Percentiles rank a stretch among this genome's conserved stretches.
These are phyloP conservation scores for Cercospora beticola DNA, from an alignment of 2,329 filamentous ascomycete genomes.

Conservation along the genomic window DNA sequence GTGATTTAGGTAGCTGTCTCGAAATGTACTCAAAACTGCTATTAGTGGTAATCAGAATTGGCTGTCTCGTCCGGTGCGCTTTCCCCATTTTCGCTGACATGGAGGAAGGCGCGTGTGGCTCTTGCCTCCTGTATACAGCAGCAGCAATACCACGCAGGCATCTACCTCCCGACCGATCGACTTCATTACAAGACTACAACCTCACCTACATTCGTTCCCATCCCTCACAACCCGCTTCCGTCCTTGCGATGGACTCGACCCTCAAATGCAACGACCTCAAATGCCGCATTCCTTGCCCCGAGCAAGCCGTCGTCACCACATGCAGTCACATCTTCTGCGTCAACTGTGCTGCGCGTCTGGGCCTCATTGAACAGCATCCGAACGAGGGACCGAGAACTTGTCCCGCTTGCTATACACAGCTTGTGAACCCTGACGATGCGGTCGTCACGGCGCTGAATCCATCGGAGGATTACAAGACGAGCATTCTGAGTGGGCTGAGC, in stretches of 20 bases:
- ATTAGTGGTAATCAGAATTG: neutral
- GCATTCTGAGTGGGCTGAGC: slow-evolving; percentile 76
- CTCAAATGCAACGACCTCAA: slow-evolving; percentile 78
- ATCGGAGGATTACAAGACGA: slow-evolving; percentile 86
- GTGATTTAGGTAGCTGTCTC: slow-evolving; percentile 7
- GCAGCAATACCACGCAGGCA: neutral
- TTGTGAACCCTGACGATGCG: slow-evolving; percentile 73
- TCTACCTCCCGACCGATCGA: neutral
- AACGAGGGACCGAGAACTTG: slow-evolving; percentile 58
- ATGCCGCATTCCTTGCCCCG: slow-evolving; percentile 68
- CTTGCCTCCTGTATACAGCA: neutral
- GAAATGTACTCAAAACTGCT: slow-evolving; percentile 2
- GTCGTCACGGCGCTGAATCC: slow-evolving; percentile 71
- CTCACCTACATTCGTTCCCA: neutral
- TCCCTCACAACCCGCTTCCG: neutral
- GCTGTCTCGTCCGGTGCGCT: neutral
- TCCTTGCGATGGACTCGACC: slow-evolving; percentile 67
- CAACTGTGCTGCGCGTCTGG: slow-evolving; percentile 65
- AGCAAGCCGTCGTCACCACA: slow-evolving; percentile 79
- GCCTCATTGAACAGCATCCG: slow-evolving; percentile 50
- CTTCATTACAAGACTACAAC: neutral
- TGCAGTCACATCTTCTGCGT: slow-evolving; percentile 91
- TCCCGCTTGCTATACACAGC: slow-evolving; percentile 70
- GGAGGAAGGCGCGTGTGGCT: neutral
- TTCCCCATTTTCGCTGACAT: neutral